Base-by-base conservation (phyloP, 345 rosid genomes). In the Melaleuca quinquenervia region DNA sequence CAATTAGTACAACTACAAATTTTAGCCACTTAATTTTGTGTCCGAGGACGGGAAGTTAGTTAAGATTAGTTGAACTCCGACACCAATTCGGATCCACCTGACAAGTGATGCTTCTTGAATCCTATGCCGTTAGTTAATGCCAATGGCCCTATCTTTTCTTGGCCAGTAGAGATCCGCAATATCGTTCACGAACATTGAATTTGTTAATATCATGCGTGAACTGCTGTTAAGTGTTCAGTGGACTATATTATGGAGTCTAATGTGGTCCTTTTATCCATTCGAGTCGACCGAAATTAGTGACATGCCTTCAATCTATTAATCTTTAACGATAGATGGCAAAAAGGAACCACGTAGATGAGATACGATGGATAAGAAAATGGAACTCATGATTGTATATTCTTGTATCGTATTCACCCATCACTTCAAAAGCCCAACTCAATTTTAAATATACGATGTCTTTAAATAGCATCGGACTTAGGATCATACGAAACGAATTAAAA, bases 161-260 rank as follows among this genome's bases (percentile, higher is more conserved):
- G 76, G 76, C 76, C 13, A 64, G 16, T 8, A 80, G 3, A 80
- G 83, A 24, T 24, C 32, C 52, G 16, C 76, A 32, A 64, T 32
- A 0, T 0, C 76, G 16, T 15, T 1, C 1, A 13, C 16, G 9
- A 5, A 15, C 0, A 29, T 64, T 32, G 16, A 7, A 64, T 10
- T 64, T 64, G 8, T 64, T 64, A 32, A 16, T 64, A 16, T 8
- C 6, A 7, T 15, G 0, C 1, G 10, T 16, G 41, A 32, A 32
- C 9, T 3, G 16, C 45, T 8, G 22, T 3, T 4, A 32, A 36
- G 18, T 36, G 5, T 18, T 70, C 24, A 18, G 2, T 18, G 26
- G 9, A 36, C 3, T 20, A 36, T 41, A 32, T 70, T 36, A 16
- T 32, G 48, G 9, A 70, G 18, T 70, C 18, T 2, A 5, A 70